Conservation (phyloP, 2,329 filamentous ascomycete species). For the Metarhizium sp. region DNA sequence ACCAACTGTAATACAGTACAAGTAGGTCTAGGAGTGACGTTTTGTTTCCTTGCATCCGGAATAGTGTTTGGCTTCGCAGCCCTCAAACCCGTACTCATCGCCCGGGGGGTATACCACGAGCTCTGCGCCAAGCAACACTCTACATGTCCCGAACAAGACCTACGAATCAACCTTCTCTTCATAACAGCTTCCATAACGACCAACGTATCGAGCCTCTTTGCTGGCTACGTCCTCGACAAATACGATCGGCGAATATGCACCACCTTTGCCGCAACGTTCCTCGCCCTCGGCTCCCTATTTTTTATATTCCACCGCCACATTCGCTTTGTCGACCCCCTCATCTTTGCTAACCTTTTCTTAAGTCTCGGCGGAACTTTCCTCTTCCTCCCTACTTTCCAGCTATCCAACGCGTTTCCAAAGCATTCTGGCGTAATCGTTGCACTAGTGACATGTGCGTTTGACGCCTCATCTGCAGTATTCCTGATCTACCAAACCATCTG, state of each 20-base stretch:
- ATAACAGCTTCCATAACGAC: constrained; percentile 74
- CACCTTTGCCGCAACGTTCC: constrained; percentile 58
- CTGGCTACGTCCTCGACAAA: constrained; percentile 74
- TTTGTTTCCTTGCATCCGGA: constrained; percentile 68
- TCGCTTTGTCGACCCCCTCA: background rate
- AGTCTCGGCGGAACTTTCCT: background rate
- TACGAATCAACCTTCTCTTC: constrained; percentile 78
- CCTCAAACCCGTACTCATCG: constrained; percentile 69
- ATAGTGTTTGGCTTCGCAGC: constrained; percentile 78
- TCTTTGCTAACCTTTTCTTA: background rate
- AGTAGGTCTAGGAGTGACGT: constrained; percentile 57
- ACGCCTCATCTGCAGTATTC: constrained; percentile 70
- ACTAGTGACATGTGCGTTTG: constrained; percentile 65
- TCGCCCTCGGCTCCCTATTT: constrained; percentile 47
- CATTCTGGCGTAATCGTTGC: constrained; percentile 46
- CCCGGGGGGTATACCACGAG: constrained; percentile 60
- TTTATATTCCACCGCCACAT: background rate
- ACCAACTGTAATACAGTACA: constrained; percentile 42
- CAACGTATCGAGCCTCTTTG: constrained; percentile 53
- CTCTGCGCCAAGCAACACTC: constrained; percentile 26
- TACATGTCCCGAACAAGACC: constrained; percentile 37
- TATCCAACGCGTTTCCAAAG: background rate
- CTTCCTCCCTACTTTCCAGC: background rate
- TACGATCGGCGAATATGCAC: constrained; percentile 71
- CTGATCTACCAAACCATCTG: constrained; percentile 64